phyloP scores from a whole-genome alignment of 371 early-diverging fungal species.

The Fennellomyces sp. region DNA sequence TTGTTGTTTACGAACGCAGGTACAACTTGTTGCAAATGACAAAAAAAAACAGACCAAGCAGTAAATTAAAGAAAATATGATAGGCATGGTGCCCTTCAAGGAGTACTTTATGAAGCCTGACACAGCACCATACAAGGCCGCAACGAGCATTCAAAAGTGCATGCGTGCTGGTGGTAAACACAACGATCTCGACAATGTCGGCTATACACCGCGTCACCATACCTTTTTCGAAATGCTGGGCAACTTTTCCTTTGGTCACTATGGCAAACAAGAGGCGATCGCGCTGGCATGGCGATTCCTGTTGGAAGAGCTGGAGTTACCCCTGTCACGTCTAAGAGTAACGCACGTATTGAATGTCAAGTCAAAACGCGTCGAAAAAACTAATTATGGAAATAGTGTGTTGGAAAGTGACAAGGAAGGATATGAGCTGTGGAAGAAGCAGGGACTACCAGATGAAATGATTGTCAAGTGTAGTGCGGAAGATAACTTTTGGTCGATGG shows the following conservation, averaged over 20 bases:
- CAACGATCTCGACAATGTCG: constrained; percentile 84
- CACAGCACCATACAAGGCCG: constrained; percentile 61
- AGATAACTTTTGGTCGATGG: constrained; percentile 88
- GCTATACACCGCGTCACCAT: constrained; percentile 78
- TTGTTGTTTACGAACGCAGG: constrained; percentile 82
- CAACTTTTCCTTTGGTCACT: constrained; percentile 79
- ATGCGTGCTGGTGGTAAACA: constrained; percentile 84
- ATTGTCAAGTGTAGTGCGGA: constrained; percentile 62
- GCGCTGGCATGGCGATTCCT: constrained; percentile 75
- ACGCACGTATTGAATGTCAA: constrained; percentile 46
- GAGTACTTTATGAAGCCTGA: constrained; percentile 69
- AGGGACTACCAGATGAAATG: constrained; percentile 62
- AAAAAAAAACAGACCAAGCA: background rate
- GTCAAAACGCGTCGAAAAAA: background rate
- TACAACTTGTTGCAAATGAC: constrained; percentile 9
- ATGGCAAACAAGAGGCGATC: constrained; percentile 65
- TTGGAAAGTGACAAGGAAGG: constrained; percentile 69
- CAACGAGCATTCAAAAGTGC: constrained; percentile 75
- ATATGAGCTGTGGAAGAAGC: constrained; percentile 66
- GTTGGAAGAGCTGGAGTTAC: constrained; percentile 63
- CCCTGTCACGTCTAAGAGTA: constrained; percentile 64
- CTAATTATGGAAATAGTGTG: constrained; percentile 42
- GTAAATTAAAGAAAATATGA: too few species aligned
- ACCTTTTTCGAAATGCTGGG: constrained; percentile 90
- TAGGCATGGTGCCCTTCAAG: constrained; percentile 83